phyloP scores from a whole-genome alignment of 2,329 filamentous ascomycete genomes.

The Talaromyces sp. region DNA sequence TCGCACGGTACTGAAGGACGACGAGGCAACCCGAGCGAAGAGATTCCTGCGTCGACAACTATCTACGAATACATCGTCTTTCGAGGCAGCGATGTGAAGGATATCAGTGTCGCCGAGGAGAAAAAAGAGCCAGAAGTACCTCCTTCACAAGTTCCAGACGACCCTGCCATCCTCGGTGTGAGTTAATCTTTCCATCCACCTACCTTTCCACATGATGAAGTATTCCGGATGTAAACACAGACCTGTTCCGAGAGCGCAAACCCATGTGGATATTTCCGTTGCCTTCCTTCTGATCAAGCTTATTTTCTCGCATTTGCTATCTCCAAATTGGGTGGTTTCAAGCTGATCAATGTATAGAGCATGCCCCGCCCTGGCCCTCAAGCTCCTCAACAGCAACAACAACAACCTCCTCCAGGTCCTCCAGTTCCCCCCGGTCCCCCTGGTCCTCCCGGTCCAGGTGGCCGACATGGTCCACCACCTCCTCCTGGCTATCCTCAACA shows the following conservation, averaged over 20 bases:
- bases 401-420: slow-evolving; percentile 45
- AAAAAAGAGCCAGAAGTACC: slow-evolving; percentile 68
- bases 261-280: slow-evolving; percentile 98
- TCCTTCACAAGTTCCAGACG: slow-evolving; percentile 78
- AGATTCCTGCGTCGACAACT: slow-evolving; percentile 78
- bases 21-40: slow-evolving; percentile 71
- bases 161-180: slow-evolving; percentile 95
- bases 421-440: slow-evolving; percentile 6
- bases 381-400: slow-evolving; percentile 39
- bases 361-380: slow-evolving; percentile 42
- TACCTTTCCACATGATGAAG: slow-evolving; percentile 60
- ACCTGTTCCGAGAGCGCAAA: slow-evolving; percentile 87
- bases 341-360: slow-evolving; percentile 32
- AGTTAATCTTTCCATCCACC: slow-evolving; percentile 51
- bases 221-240: slow-evolving; percentile 94
- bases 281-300: slow-evolving; percentile 93
- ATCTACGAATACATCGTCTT: slow-evolving; percentile 99
- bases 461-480: slow-evolving; percentile 30
- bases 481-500: slow-evolving; percentile 41
- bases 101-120: slow-evolving; percentile 86
- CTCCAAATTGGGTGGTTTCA: too few species aligned
- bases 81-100: slow-evolving; percentile 96
- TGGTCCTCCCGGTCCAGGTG: slow-evolving; percentile 26
- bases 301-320: too few species aligned
- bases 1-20: slow-evolving; percentile 94